Conservation (phyloP, 1,284 basidiomycete species). For the Trichosporon coremiiforme region DNA sequence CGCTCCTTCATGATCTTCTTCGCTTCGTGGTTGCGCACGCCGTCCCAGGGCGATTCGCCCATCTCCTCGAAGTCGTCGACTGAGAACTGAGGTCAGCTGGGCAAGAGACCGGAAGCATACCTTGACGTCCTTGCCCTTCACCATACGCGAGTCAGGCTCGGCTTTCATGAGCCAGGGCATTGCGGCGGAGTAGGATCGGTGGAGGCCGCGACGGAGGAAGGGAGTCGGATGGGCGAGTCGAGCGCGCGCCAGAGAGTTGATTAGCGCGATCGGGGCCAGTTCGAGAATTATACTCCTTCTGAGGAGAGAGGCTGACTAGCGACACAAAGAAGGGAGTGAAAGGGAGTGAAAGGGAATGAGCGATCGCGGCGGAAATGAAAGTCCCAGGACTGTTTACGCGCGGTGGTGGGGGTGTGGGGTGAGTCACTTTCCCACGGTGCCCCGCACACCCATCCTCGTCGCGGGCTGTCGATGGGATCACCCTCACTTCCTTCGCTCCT, state of each 20-base stretch:
- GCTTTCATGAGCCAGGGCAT: conserved; percentile 83
- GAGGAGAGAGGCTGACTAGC: too few relatives aligned
- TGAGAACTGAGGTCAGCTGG: conserved; percentile 71
- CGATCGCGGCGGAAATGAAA: not conserved
- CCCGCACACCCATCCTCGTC: too few relatives aligned
- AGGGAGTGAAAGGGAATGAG: too few relatives aligned
- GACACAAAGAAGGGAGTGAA: too few relatives aligned
- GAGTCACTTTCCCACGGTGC: conserved; percentile 12
- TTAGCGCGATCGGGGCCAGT: not conserved
- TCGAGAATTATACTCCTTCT: too few relatives aligned
- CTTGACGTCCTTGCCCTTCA: conserved; percentile 88
- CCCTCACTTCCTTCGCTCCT: too few relatives aligned
- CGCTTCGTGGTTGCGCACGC: conserved; percentile 78
- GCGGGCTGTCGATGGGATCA: too few relatives aligned
- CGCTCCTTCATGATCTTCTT: conserved; percentile 82
- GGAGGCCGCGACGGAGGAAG: not conserved
- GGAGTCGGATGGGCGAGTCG: not conserved
- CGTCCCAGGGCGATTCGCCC: conserved; percentile 80
- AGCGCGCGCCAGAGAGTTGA: not conserved
- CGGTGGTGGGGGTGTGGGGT: not conserved
- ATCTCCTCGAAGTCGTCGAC: conserved; percentile 82
- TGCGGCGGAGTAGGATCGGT: conserved; percentile 7
- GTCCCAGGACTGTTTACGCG: not conserved
- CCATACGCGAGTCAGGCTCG: conserved; percentile 81
- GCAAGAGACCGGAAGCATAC: conserved; percentile 58